Evolutionary conservation across 1,284 basidiomycete genomes (phyloP).

Genomic region (Microbotryum silenes-acaulis): DNA sequence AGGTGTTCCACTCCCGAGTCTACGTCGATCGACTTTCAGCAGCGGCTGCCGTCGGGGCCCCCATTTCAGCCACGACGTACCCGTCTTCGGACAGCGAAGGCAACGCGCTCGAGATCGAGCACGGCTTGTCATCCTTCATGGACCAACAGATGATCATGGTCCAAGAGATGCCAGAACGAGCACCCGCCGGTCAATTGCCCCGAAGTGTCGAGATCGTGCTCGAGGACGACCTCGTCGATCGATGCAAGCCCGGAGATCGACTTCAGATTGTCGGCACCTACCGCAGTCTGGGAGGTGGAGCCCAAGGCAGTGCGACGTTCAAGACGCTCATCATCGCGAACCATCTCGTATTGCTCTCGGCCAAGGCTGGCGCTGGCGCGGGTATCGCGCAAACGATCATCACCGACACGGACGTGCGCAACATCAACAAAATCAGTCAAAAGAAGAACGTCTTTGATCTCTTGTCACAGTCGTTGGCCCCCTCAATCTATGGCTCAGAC

Average conservation of each 20-base stretch:
- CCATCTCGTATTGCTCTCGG: slow-evolving; percentile 91
- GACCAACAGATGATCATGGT: slow-evolving; percentile 97
- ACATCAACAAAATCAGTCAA: slow-evolving; percentile 90
- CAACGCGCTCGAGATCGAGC: slow-evolving; percentile 81
- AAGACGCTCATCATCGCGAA: slow-evolving; percentile 92
- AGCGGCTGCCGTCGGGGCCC: slow-evolving; percentile 54
- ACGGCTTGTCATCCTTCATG: slow-evolving; percentile 81
- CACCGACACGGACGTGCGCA: slow-evolving; percentile 90
- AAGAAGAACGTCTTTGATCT: slow-evolving; percentile 76
- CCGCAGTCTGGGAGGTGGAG: slow-evolving; percentile 78
- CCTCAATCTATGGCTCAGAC: slow-evolving; percentile 94
- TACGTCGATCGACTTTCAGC: slow-evolving; percentile 90
- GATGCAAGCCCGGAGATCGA: slow-evolving; percentile 94
- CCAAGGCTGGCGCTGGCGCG: slow-evolving; percentile 82
- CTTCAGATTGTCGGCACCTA: slow-evolving; percentile 96
- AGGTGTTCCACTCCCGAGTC: slow-evolving; percentile 74
- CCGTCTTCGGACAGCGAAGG: slow-evolving; percentile 90
- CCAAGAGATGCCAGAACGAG: slow-evolving; percentile 99
- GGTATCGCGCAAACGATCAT: slow-evolving; percentile 79
- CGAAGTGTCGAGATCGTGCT: slow-evolving; percentile 91
- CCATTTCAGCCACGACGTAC: slow-evolving; percentile 83
- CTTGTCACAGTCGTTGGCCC: slow-evolving; percentile 88
- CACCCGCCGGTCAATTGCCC: slow-evolving; percentile 92
- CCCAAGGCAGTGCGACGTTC: slow-evolving; percentile 68
- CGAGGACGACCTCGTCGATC: slow-evolving; percentile 94